Conservation (phyloP, 129 eudicot genomes). For the Heracleum sosnowskyi region DNA sequence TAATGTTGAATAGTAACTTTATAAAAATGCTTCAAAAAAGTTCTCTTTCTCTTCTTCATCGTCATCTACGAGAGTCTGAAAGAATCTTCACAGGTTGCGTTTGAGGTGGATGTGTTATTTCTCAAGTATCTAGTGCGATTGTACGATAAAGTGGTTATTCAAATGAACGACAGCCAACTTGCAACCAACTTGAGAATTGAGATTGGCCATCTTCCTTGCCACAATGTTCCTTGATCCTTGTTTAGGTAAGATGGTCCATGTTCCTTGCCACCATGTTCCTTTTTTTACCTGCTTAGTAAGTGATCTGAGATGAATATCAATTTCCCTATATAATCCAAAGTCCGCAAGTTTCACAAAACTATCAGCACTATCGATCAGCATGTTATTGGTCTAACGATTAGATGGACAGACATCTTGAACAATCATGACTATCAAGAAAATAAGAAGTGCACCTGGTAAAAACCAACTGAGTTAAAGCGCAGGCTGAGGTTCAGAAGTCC, state of each 20-base stretch:
- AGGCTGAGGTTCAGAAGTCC: slow-evolving; percentile 85
- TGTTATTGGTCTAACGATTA: too few relatives aligned
- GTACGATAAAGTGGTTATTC: background rate
- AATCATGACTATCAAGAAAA: too few relatives aligned
- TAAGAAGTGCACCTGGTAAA: slow-evolving; percentile 51
- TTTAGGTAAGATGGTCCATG: too few relatives aligned
- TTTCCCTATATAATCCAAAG: too few relatives aligned
- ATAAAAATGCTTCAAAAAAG: background rate
- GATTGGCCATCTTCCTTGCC: too few relatives aligned
- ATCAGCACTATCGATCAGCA: too few relatives aligned
- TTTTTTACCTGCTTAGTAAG: too few relatives aligned
- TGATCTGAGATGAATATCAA: too few relatives aligned
- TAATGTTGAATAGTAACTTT: background rate
- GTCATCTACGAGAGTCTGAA: background rate
- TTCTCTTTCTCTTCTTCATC: background rate
- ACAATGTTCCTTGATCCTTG: too few relatives aligned
- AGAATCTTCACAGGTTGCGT: background rate
- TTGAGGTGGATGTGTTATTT: background rate
- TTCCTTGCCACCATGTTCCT: too few relatives aligned
- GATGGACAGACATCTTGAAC: too few relatives aligned
- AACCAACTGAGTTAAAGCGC: slow-evolving; percentile 90
- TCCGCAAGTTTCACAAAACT: too few relatives aligned
- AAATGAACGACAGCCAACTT: background rate
- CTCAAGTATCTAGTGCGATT: background rate
- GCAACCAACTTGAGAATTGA: background rate